Conservation (phyloP, 108 stramenopile species). For the Cyclotella choctawhatcheeana region DNA sequence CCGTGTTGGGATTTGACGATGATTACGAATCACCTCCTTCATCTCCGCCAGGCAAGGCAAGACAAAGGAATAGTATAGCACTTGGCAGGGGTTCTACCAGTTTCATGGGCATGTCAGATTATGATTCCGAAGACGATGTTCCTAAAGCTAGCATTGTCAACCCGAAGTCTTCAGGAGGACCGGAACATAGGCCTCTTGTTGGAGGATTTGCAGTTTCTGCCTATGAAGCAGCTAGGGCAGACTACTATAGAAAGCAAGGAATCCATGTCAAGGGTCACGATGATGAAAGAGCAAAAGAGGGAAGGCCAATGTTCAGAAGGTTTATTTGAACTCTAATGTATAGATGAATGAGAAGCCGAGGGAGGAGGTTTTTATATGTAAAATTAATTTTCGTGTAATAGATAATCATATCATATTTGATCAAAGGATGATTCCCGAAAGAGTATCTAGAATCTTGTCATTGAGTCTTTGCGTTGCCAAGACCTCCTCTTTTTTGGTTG, state of each 20-base stretch:
- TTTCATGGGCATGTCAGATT: not conserved
- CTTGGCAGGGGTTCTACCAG: not conserved
- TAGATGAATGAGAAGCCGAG: no score
- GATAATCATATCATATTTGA: no score
- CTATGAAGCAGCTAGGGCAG: constrained; percentile 77
- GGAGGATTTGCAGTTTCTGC: constrained; percentile 88
- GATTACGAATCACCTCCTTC: not conserved
- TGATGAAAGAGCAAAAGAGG: no score
- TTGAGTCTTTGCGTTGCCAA: no score
- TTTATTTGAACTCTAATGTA: no score
- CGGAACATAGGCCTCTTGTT: constrained; percentile 75
- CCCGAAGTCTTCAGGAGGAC: constrained; percentile 43
- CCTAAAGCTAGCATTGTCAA: not conserved
- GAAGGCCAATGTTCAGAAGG: no score
- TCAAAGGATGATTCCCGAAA: no score
- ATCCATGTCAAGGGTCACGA: constrained; percentile 21
- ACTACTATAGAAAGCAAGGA: constrained; percentile 52
- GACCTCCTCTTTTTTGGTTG: no score
- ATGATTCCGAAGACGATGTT: not conserved
- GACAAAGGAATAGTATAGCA: not conserved
- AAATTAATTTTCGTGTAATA: no score
- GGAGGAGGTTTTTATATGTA: no score
- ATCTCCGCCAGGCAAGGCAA: not conserved
- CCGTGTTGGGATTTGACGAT: not conserved
- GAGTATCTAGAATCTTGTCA: no score